Conservation (phyloP, 2,329 filamentous ascomycete genomes). For the Pestalotiopsis sp. region DNA sequence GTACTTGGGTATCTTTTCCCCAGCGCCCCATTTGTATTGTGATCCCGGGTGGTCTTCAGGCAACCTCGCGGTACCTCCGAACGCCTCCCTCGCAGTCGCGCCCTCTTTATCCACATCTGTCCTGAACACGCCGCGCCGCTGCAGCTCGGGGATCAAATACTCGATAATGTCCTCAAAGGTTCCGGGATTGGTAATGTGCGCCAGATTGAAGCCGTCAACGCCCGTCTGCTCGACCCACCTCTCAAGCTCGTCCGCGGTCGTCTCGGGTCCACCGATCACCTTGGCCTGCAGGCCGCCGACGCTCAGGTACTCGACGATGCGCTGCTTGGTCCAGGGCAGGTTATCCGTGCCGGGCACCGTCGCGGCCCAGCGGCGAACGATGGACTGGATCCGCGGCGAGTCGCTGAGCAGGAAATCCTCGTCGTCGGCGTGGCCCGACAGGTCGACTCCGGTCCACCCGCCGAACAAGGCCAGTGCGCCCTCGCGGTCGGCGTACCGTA, state of each 20-base stretch:
- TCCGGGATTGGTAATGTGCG: slow-evolving; percentile 24
- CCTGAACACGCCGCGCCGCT: slow-evolving; percentile 39
- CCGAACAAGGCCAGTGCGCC: slow-evolving; percentile 58
- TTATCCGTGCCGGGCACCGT: slow-evolving; percentile 50
- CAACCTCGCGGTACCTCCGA: slow-evolving; percentile 44
- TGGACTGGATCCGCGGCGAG: slow-evolving; percentile 48
- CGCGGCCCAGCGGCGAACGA: slow-evolving; percentile 21
- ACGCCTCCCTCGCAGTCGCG: slow-evolving; percentile 23
- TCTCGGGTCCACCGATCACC: slow-evolving; percentile 25
- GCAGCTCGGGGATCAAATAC: slow-evolving; percentile 25
- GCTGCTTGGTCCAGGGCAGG: slow-evolving; percentile 42
- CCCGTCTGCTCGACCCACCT: slow-evolving; percentile 24
- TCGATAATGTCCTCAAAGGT: slow-evolving; percentile 28
- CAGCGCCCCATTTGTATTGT: slow-evolving; percentile 23
- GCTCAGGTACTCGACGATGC: slow-evolving; percentile 39
- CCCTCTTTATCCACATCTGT: slow-evolving; percentile 18
- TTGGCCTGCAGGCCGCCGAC: slow-evolving; percentile 35
- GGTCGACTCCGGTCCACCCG: slow-evolving; percentile 62
- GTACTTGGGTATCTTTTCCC: slow-evolving; percentile 21
- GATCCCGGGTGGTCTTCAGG: slow-evolving; percentile 58
- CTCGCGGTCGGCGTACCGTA: slow-evolving; percentile 53
- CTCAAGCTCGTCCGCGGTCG: slow-evolving; percentile 27
- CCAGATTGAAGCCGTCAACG: slow-evolving; percentile 28
- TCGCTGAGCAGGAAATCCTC: slow-evolving; percentile 58
- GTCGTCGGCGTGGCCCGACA: slow-evolving; percentile 57